phyloP scores from a whole-genome alignment of 441 rosid genomes.

The Dalechampia spathulata region DNA sequence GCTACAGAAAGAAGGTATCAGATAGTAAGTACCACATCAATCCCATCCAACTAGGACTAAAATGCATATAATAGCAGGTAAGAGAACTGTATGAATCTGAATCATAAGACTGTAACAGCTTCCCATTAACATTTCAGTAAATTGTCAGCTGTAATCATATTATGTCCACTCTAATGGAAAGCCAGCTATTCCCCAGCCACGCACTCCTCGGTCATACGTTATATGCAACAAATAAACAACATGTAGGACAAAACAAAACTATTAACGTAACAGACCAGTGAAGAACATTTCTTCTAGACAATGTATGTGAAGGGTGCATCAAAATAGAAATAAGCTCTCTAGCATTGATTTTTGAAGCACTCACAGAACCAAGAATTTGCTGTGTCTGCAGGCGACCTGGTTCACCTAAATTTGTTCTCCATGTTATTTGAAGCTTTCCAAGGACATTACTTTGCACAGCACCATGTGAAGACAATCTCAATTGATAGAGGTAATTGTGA shows the following conservation, averaged over 20 bases:
- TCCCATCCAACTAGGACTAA: background rate
- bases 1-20: slow-evolving; percentile 35
- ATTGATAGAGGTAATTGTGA: slow-evolving; percentile 74
- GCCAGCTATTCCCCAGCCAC: background rate
- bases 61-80: background rate
- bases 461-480: slow-evolving; percentile 40
- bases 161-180: background rate
- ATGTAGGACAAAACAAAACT: too few species aligned
- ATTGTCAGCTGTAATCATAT: too few species aligned
- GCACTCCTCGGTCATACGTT: too few species aligned
- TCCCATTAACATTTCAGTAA: too few species aligned
- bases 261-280: too few species aligned
- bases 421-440: slow-evolving; percentile 93
- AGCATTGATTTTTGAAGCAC: slow-evolving; percentile 17
- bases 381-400: slow-evolving; percentile 98
- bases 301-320: background rate
- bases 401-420: slow-evolving; percentile 98
- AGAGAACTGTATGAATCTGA: background rate
- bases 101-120: too few species aligned
- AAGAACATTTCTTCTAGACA: background rate
- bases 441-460: slow-evolving; percentile 59
- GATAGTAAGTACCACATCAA: slow-evolving; percentile 9
- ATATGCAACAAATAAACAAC: too few species aligned
- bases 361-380: slow-evolving; percentile 89
- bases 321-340: slow-evolving; percentile 1